phyloP scores from a whole-genome alignment of 2,329 filamentous ascomycete genomes.

The Stachybotrys echinatus region DNA sequence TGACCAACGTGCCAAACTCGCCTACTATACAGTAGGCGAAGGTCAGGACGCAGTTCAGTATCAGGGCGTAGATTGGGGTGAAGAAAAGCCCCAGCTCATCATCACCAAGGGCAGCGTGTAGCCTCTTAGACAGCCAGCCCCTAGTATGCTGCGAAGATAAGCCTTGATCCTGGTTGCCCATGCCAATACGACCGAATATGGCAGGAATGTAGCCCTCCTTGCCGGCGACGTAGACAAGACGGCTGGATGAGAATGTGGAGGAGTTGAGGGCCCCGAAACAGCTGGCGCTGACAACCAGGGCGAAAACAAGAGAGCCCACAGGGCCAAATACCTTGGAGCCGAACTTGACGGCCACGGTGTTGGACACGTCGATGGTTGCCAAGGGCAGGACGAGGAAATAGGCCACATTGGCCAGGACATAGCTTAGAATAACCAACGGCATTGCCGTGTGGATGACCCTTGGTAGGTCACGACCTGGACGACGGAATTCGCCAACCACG shows the following conservation, averaged over 20 bases:
- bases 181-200: constrained; percentile 77
- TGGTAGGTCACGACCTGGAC: constrained; percentile 83
- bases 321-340: constrained; percentile 85
- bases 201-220: constrained; percentile 91
- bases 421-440: constrained; percentile 85
- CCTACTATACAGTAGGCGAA: constrained; percentile 75
- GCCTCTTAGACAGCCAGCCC: constrained; percentile 51
- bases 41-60: constrained; percentile 73
- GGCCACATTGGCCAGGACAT: constrained; percentile 83
- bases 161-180: constrained; percentile 41
- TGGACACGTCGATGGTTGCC: constrained; percentile 74
- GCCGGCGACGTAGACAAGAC: constrained; percentile 87
- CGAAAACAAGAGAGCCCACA: constrained; percentile 74
- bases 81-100: constrained; percentile 77
- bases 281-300: constrained; percentile 81
- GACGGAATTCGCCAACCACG: constrained; percentile 93
- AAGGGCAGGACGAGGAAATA: constrained; percentile 93
- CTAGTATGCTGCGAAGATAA: constrained; percentile 41
- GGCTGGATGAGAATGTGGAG: constrained; percentile 86
- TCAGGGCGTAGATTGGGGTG: constrained; percentile 88
- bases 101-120: constrained; percentile 66
- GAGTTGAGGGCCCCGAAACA: constrained; percentile 96
- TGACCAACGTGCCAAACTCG: constrained; percentile 86
- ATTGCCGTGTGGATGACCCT: constrained; percentile 95
- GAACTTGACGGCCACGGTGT: constrained; percentile 95